Percentiles rank a stretch among this genome's conserved stretches.
Evolutionary conservation across 345 rosid species (phyloP).

Genomic region (Leavenworthia alabamica): DNA sequence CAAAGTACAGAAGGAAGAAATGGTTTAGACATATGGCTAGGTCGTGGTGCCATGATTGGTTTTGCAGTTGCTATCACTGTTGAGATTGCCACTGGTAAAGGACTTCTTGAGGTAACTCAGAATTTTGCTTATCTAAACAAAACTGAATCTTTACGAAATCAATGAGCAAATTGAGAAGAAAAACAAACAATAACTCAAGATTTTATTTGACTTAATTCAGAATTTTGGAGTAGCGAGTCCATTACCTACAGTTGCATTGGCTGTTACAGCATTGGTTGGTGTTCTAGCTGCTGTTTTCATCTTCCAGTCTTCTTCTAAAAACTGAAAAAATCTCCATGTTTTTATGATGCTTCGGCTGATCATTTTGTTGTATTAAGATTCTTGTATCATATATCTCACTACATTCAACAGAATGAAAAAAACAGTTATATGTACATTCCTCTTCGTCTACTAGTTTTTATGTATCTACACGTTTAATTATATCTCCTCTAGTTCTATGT

Average conservation of each 20-base stretch:
- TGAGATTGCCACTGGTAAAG: constrained; percentile 79
- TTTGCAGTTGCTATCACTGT: constrained; percentile 71
- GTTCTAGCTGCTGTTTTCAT: constrained; percentile 75
- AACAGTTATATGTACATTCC: too few relatives aligned
- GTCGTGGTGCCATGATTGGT: constrained; percentile 83
- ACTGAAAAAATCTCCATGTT: constrained; percentile 29
- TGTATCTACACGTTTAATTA: too few relatives aligned
- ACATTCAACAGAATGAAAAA: too few relatives aligned
- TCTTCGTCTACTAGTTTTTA: too few relatives aligned
- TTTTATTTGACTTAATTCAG: constrained; percentile 36
- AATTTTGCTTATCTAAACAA: neutral
- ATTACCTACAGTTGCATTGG: constrained; percentile 80
- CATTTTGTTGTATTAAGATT: constrained; percentile 1
- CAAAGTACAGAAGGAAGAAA: constrained; percentile 47
- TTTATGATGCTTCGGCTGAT: too few relatives aligned
- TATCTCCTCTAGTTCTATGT: too few relatives aligned
- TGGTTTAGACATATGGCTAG: constrained; percentile 83
- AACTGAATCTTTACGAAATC: too few relatives aligned
- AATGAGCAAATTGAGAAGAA: neutral
- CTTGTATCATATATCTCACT: constrained; percentile 6
- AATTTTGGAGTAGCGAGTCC: constrained; percentile 78
- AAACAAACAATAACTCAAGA: neutral
- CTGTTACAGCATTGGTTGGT: constrained; percentile 69
- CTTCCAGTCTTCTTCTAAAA: constrained; percentile 81
- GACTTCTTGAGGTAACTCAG: constrained; percentile 69